Percentiles rank a stretch among this genome's conserved stretches.
phyloP scores from a whole-genome alignment of 1,284 basidiomycete genomes.

The Cutaneotrichosporon cyanovorans region DNA sequence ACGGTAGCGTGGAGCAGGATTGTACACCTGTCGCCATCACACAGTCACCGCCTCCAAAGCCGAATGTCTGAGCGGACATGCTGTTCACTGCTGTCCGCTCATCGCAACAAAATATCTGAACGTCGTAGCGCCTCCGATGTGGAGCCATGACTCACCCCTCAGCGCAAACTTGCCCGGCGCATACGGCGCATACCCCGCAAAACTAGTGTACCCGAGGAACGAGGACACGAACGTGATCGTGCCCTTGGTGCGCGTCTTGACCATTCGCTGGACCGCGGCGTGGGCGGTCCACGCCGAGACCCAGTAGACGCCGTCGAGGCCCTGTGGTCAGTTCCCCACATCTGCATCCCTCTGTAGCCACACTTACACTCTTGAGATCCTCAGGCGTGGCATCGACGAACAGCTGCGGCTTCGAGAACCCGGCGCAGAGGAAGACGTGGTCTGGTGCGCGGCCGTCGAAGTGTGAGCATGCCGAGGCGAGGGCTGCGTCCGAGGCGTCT shows the following conservation, averaged over 20 bases:
- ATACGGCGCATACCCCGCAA: slow-evolving; percentile 80
- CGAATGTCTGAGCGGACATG: no score
- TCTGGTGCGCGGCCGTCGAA: slow-evolving; percentile 59
- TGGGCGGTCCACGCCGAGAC: slow-evolving; percentile 65
- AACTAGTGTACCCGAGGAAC: slow-evolving; percentile 68
- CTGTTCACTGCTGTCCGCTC: no score
- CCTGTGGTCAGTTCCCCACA: slow-evolving; percentile 23
- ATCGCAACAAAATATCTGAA: no score
- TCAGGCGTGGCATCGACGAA: slow-evolving; percentile 62
- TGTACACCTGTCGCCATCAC: no score
- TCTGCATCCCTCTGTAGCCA: no score
- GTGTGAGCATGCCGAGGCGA: slow-evolving; percentile 55
- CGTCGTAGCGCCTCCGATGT: no score
- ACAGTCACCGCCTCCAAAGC: no score
- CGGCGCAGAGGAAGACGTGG: slow-evolving; percentile 70
- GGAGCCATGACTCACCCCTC: slow-evolving; percentile 51
- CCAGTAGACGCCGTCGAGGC: slow-evolving; percentile 50
- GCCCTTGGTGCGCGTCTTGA: slow-evolving; percentile 51
- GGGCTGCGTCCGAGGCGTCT: slow-evolving; percentile 52
- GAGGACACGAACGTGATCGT: slow-evolving; percentile 79
- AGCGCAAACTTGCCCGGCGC: slow-evolving; percentile 83
- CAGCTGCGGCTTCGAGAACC: slow-evolving; percentile 59
- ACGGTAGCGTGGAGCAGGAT: no score
- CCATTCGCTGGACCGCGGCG: slow-evolving; percentile 66
- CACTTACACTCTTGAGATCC: slow-evolving; percentile 54